A percentile compares a stretch with the other conserved stretches of the same genome.
These are phyloP conservation scores for Fonsecaea pedrosoi DNA, from an alignment of 2,329 filamentous ascomycete genomes.

Conservation along the genomic window DNA sequence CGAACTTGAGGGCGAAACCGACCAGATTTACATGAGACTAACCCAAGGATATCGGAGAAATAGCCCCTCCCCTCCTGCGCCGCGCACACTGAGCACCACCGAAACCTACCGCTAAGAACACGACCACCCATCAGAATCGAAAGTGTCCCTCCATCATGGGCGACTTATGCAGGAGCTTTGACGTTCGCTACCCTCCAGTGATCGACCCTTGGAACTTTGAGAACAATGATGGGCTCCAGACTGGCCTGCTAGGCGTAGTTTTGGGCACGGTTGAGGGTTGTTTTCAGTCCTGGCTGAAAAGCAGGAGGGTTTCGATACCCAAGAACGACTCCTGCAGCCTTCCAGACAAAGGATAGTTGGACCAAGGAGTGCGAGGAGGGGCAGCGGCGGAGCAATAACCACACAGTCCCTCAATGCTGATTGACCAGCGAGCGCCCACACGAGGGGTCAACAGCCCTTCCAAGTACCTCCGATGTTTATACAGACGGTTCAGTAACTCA, in stretches of 20 bases:
- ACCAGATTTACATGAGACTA: neutral
- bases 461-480: neutral
- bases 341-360: neutral
- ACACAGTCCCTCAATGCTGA: neutral
- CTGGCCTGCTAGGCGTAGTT: slow-evolving; percentile 24
- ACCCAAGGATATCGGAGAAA: slow-evolving; percentile 20
- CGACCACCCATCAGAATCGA: slow-evolving; percentile 17
- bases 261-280: slow-evolving; percentile 16
- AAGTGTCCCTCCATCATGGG: slow-evolving; percentile 15
- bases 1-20: slow-evolving; percentile 3
- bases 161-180: slow-evolving; percentile 34
- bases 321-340: slow-evolving; percentile 8
- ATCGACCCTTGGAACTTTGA: neutral
- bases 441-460: neutral
- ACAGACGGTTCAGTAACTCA: no score
- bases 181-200: neutral
- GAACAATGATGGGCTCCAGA: neutral
- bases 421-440: neutral
- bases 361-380: slow-evolving; percentile 1
- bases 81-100: neutral
- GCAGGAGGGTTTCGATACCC: neutral
- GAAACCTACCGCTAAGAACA: slow-evolving; percentile 5
- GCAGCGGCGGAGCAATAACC: neutral
- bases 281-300: neutral
- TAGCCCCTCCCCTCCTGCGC: slow-evolving; percentile 2